Percentiles rank a stretch among this genome's conserved stretches.
Conservation (phyloP, 2,329 filamentous ascomycete genomes). For the Graphilbum ipis-grandicollis region DNA sequence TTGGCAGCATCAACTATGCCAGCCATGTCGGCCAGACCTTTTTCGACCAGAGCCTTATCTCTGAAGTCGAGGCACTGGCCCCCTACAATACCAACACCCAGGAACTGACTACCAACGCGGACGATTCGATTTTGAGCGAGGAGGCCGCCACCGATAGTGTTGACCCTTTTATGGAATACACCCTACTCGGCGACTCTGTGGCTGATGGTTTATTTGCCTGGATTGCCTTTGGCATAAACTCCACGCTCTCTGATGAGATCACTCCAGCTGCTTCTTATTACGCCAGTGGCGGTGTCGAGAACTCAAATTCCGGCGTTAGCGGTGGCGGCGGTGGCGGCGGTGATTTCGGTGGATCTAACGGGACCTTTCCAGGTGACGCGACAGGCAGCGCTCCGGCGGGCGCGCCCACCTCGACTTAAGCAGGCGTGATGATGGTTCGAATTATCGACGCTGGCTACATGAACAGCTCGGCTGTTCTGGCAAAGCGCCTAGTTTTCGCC, state of each 20-base stretch:
- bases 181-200: slow-evolving; percentile 32
- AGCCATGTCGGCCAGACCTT: slow-evolving; percentile 44
- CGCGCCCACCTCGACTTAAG: no score
- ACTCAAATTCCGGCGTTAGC: slow-evolving; percentile 1
- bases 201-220: slow-evolving; percentile 32
- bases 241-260: slow-evolving; percentile 8
- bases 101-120: slow-evolving; percentile 25
- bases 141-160: slow-evolving; percentile 16
- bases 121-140: slow-evolving; percentile 22
- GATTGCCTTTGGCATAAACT: slow-evolving; percentile 30
- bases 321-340: background rate
- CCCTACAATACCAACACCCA: slow-evolving; percentile 28
- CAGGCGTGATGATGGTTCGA: no score
- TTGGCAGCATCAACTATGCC: slow-evolving; percentile 25
- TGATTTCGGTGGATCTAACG: background rate
- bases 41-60: slow-evolving; percentile 38
- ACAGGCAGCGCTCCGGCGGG: no score
- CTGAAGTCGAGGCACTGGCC: slow-evolving; percentile 24
- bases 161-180: slow-evolving; percentile 36
- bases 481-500: no score
- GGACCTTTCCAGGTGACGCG: background rate
- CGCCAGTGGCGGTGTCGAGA: slow-evolving; percentile 5
- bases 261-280: slow-evolving; percentile 5
- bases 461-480: no score
- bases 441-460: no score